phyloP scores from a whole-genome alignment of 2,329 filamentous ascomycete genomes.

The Xylariaceae sp. region DNA sequence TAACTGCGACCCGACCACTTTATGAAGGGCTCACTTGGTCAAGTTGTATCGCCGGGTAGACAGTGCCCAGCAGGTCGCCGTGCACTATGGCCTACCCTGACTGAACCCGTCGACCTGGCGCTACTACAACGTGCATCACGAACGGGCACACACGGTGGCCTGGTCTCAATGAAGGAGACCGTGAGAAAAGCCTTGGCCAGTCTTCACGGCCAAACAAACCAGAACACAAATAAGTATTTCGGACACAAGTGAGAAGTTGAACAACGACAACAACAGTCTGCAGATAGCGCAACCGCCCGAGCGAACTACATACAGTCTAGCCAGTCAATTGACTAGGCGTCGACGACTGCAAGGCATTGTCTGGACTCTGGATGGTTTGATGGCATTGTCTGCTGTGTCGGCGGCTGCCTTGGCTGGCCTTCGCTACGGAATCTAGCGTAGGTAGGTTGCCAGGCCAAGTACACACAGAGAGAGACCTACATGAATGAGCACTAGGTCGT shows the following conservation, averaged over 20 bases:
- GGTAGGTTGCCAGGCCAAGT: too few relatives aligned
- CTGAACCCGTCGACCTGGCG: background rate
- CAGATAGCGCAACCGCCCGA: conserved; percentile 8
- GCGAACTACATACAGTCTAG: background rate
- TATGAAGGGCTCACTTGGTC: too few relatives aligned
- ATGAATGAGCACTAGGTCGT: too few relatives aligned
- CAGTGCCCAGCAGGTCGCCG: background rate
- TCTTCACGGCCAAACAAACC: conserved; percentile 17
- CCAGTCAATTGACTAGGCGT: background rate
- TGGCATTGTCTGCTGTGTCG: background rate
- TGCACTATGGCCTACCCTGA: background rate
- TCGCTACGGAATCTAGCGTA: too few relatives aligned
- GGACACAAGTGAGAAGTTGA: background rate
- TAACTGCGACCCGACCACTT: too few relatives aligned
- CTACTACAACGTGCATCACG: background rate
- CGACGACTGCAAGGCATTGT: background rate
- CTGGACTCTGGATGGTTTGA: background rate
- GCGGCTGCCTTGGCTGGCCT: background rate
- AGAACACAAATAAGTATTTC: conserved; percentile 1
- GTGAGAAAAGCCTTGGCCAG: background rate
- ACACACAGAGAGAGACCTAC: background rate
- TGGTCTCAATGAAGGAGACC: conserved; percentile 15
- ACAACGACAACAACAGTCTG: background rate
- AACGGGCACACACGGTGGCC: background rate
- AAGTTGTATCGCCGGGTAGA: background rate